These are phyloP conservation scores for Torrubiella hemipterigena DNA, from an alignment of 2,329 filamentous ascomycete species.

Conservation along the genomic window DNA sequence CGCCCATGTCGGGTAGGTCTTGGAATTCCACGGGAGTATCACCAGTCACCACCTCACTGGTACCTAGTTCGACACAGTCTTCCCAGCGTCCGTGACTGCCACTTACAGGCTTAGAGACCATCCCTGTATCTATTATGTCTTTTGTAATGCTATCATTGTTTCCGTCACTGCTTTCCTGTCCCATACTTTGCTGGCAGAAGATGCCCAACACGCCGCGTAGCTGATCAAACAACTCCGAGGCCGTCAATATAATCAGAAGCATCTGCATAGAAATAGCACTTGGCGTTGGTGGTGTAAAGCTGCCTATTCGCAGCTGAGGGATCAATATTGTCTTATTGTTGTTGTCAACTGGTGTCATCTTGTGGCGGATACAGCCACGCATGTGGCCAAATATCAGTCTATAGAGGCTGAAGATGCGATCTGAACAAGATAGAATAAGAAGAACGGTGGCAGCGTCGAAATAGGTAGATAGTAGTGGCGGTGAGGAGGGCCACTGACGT, in stretches of 20 bases:
- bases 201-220: no score
- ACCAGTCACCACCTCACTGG: no score
- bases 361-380: not conserved
- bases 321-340: not conserved
- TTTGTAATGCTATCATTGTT: no score
- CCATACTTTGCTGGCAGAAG: no score
- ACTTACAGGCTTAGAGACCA: no score
- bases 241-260: conserved; percentile 1
- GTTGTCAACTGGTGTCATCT: not conserved
- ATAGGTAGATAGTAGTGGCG: no score
- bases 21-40: no score
- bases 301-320: not conserved
- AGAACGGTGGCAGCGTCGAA: not conserved
- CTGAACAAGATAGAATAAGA: not conserved
- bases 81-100: no score
- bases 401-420: not conserved
- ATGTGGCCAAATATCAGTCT: not conserved
- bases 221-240: not conserved
- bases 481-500: not conserved
- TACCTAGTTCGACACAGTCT: no score
- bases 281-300: not conserved
- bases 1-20: no score
- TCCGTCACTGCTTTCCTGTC: no score
- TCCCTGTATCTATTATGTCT: no score
- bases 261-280: conserved; percentile 1